Evolutionary conservation across 805 yeast genomes (phyloP).

Genomic region (Torulaspora microellipsoides): DNA sequence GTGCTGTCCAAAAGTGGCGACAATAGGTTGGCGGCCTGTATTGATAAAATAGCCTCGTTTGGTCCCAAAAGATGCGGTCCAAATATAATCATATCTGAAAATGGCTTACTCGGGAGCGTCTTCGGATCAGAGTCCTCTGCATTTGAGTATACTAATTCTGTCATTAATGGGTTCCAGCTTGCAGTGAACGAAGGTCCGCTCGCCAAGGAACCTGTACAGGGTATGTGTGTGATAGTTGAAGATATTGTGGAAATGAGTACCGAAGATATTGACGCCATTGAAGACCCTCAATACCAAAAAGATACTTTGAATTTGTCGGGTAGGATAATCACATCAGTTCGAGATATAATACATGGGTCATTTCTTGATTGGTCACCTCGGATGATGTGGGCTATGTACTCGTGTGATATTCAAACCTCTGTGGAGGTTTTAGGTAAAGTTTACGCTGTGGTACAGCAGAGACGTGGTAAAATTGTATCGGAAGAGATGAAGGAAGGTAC

Average conservation of each 20-base stretch:
- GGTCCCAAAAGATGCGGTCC: slow-evolving; percentile 78
- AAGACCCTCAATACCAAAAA: slow-evolving; percentile 23
- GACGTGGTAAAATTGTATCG: slow-evolving; percentile 77
- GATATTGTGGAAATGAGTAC: slow-evolving; percentile 34
- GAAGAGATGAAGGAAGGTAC: slow-evolving; percentile 99
- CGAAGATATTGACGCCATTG: slow-evolving; percentile 25
- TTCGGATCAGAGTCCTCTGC: slow-evolving; percentile 17
- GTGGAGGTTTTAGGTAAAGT: slow-evolving; percentile 94
- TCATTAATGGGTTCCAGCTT: slow-evolving; percentile 79
- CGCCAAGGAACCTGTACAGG: slow-evolving; percentile 82
- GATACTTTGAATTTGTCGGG: slow-evolving; percentile 54
- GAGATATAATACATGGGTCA: slow-evolving; percentile 66
- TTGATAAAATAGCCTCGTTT: slow-evolving; percentile 51
- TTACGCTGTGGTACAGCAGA: slow-evolving; percentile 84
- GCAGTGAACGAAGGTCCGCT: slow-evolving; percentile 84
- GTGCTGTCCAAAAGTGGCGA: slow-evolving; percentile 9
- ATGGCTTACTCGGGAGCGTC: slow-evolving; percentile 35
- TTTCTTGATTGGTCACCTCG: slow-evolving; percentile 85
- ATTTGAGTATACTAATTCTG: slow-evolving; percentile 52
- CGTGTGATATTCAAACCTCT: slow-evolving; percentile 92
- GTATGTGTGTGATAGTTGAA: slow-evolving; percentile 56
- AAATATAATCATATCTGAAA: slow-evolving; percentile 53
- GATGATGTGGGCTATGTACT: slow-evolving; percentile 84
- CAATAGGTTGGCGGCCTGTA: slow-evolving; percentile 13
- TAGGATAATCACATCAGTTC: slow-evolving; percentile 64